Conservation (phyloP, 345 rosid genomes). For the Mangifera indica region DNA sequence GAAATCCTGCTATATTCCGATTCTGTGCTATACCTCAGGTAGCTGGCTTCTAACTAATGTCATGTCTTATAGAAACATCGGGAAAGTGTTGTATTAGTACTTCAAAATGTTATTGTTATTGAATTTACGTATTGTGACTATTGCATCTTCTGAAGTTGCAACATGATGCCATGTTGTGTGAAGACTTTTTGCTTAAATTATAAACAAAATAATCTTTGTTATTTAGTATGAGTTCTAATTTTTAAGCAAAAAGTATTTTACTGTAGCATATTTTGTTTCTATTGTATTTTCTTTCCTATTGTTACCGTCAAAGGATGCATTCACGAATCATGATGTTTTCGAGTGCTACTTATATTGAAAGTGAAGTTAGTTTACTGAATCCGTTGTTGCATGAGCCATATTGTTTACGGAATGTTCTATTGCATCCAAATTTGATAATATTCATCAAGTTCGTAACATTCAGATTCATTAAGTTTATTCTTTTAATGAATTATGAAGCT, state of each 20-base stretch:
- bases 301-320: not conserved
- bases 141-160: not conserved
- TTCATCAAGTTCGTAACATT: not conserved
- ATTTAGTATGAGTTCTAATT: not conserved
- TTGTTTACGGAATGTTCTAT: not conserved
- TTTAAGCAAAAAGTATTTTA: too few relatives aligned
- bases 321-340: not conserved
- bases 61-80: not conserved
- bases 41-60: not conserved
- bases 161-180: not conserved
- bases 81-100: not conserved
- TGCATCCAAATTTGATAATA: not conserved
- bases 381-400: not conserved
- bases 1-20: constrained; percentile 71
- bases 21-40: constrained; percentile 97
- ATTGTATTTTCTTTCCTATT: not conserved
- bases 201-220: not conserved
- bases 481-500: constrained; percentile 5
- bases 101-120: not conserved
- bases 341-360: not conserved
- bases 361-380: not conserved
- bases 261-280: not conserved
- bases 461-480: not conserved
- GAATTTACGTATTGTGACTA: not conserved
- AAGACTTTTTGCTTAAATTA: not conserved